Evolutionary conservation across 805 yeast species (phyloP).

Genomic region (Wilhelminamyces savonicus): DNA sequence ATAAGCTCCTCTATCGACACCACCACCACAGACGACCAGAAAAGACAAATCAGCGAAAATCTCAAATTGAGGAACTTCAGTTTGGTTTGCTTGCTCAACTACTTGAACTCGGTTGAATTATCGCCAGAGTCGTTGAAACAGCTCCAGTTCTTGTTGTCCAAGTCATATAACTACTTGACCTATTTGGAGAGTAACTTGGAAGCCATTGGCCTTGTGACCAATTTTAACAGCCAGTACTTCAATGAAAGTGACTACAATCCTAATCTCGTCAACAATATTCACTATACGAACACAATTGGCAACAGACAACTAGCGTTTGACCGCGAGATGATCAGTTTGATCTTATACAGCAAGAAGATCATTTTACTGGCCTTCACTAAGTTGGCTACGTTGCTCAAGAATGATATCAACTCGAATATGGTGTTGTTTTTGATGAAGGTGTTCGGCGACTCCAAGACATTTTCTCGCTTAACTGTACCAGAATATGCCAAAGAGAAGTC

Average conservation of each 20-base stretch:
- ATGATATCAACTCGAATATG: slow-evolving; percentile 37
- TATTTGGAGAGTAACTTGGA: slow-evolving; percentile 33
- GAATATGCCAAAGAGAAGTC: slow-evolving; percentile 10
- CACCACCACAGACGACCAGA: slow-evolving; percentile 8
- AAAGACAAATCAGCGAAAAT: slow-evolving; percentile 25
- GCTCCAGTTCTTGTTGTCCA: slow-evolving; percentile 33
- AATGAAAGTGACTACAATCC: slow-evolving; percentile 26
- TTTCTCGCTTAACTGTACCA: slow-evolving; percentile 5
- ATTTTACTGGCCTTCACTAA: slow-evolving; percentile 29
- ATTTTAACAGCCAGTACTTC: slow-evolving; percentile 19
- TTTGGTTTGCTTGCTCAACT: slow-evolving; percentile 33
- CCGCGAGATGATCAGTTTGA: slow-evolving; percentile 23
- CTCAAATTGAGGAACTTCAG: slow-evolving; percentile 32
- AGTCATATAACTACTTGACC: slow-evolving; percentile 34
- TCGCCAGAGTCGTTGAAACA: slow-evolving; percentile 37
- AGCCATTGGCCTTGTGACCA: slow-evolving; percentile 25
- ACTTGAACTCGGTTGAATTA: slow-evolving; percentile 29
- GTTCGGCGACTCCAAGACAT: slow-evolving; percentile 31
- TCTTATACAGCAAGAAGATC: slow-evolving; percentile 31
- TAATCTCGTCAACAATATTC: slow-evolving; percentile 21
- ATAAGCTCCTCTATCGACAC: slow-evolving; percentile 15
- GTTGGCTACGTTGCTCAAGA: slow-evolving; percentile 24
- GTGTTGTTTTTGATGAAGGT: slow-evolving; percentile 32
- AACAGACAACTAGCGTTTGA: slow-evolving; percentile 16
- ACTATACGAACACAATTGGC: slow-evolving; percentile 18